Conservation (phyloP, 2,329 filamentous ascomycete genomes). For the Kalmusia sp. region DNA sequence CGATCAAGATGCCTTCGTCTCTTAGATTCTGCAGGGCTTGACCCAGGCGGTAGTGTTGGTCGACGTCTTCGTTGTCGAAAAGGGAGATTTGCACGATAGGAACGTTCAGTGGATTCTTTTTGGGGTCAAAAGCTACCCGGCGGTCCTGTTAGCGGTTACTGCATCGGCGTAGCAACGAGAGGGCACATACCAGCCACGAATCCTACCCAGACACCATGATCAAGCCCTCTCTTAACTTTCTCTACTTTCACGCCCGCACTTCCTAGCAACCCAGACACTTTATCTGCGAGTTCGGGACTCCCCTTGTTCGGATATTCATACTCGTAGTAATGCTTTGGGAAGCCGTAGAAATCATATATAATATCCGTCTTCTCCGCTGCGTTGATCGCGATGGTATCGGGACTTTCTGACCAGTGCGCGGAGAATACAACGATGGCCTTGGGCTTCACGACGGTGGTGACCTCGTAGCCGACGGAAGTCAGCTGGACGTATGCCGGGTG, state of each 20-base stretch:
- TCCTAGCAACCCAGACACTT: conserved; percentile 62
- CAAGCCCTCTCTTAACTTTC: conserved; percentile 69
- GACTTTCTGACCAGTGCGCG: conserved; percentile 74
- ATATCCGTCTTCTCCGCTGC: conserved; percentile 68
- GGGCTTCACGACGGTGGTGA: conserved; percentile 73
- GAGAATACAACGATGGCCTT: conserved; percentile 78
- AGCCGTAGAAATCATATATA: conserved; percentile 78
- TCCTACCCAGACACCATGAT: conserved; percentile 77
- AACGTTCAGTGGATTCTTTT: conserved; percentile 46
- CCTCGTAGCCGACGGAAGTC: conserved; percentile 70
- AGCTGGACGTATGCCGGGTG: conserved; percentile 73
- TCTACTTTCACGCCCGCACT: conserved; percentile 66
- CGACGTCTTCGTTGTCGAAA: conserved; percentile 18
- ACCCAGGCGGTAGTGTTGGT: conserved; percentile 20
- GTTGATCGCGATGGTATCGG: conserved; percentile 68
- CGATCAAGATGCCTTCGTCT: conserved; percentile 21
- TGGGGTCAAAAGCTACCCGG: conserved; percentile 42
- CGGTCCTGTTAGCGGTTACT: background rate
- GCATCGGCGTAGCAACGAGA: background rate
- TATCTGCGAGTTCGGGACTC: conserved; percentile 63
- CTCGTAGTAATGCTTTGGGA: conserved; percentile 70
- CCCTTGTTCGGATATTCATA: conserved; percentile 69
- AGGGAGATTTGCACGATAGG: conserved; percentile 24
- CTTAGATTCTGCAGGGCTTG: conserved; percentile 19
- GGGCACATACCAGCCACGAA: conserved; percentile 61